These are phyloP conservation scores for Kwoniella mangroviensis DNA, from an alignment of 768 basidiomycete species.

Conservation along the genomic window DNA sequence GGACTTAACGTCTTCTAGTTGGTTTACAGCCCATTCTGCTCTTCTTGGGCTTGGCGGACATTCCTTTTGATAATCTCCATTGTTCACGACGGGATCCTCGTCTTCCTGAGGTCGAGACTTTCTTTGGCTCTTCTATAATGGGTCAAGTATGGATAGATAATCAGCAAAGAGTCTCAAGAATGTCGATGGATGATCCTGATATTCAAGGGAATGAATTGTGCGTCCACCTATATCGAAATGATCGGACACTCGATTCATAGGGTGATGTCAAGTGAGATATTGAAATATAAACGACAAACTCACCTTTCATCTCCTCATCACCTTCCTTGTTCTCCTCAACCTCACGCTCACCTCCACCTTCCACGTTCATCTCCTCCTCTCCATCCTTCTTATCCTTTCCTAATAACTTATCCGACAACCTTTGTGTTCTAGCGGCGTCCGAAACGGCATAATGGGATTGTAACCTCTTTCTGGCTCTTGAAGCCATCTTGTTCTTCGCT, in stretches of 20 bases:
- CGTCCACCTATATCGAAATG: not conserved
- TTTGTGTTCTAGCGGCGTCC: slow-evolving; percentile 46
- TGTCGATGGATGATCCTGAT: not conserved
- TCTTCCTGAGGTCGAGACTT: slow-evolving; percentile 80
- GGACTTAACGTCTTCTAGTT: slow-evolving; percentile 23
- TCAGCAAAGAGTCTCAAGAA: not conserved
- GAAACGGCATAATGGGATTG: slow-evolving; percentile 50
- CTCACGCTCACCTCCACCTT: slow-evolving; percentile 40
- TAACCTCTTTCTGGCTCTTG: slow-evolving; percentile 47
- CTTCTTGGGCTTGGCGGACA: slow-evolving; percentile 43
- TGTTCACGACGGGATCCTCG: slow-evolving; percentile 76
- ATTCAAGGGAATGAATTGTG: not conserved
- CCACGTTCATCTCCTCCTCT: slow-evolving; percentile 38
- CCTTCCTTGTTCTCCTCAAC: slow-evolving; percentile 26
- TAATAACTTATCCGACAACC: slow-evolving; percentile 43
- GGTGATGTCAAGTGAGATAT: not conserved
- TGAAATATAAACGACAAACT: slow-evolving; percentile 5
- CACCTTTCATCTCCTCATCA: slow-evolving; percentile 34
- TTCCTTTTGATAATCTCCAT: slow-evolving; percentile 81
- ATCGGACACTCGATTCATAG: not conserved
- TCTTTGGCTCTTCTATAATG: slow-evolving; percentile 53
- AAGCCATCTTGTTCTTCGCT: slow-evolving; percentile 50
- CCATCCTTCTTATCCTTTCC: slow-evolving; percentile 48
- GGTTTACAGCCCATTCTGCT: slow-evolving; percentile 39
- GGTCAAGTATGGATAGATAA: not conserved